Percentiles rank a stretch among this genome's conserved stretches.
Conservation (phyloP, 2,329 filamentous ascomycete species). For the Aspergillus vadensis region DNA sequence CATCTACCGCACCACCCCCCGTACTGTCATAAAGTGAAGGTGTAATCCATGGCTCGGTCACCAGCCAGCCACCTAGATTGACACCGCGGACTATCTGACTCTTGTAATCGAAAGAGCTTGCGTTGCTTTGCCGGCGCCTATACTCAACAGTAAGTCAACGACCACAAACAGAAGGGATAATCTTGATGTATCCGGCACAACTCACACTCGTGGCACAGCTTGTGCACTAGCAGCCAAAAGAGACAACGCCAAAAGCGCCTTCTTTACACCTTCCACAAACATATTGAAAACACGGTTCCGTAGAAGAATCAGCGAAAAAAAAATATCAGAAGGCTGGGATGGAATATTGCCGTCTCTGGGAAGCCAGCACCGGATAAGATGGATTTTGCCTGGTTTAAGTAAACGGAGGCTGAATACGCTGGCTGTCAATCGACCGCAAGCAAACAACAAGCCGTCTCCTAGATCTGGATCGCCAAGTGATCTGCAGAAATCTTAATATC, state of each 20-base stretch:
- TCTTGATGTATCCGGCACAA: constrained; percentile 9
- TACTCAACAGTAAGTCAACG: constrained; percentile 8
- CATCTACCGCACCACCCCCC: constrained; percentile 56
- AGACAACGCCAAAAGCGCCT: constrained; percentile 31
- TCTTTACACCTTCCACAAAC: constrained; percentile 28
- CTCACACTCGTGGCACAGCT: constrained; percentile 30
- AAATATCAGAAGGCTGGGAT: constrained; percentile 25
- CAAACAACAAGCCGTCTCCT: constrained; percentile 15
- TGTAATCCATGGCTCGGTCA: constrained; percentile 66
- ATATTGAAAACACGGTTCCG: constrained; percentile 22
- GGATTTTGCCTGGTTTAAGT: constrained; percentile 36
- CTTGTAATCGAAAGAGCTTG: constrained; percentile 55
- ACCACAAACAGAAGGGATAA: background rate
- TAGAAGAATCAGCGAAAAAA: constrained; percentile 14
- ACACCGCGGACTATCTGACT: constrained; percentile 62
- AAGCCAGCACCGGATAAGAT: constrained; percentile 26
- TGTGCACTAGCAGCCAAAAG: constrained; percentile 27
- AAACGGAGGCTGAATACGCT: constrained; percentile 21
- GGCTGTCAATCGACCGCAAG: constrained; percentile 18
- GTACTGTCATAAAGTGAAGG: constrained; percentile 60
- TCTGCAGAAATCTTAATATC: constrained; percentile 2
- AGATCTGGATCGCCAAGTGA: constrained; percentile 3
- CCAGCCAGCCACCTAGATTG: constrained; percentile 67
- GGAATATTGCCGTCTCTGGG: constrained; percentile 24
- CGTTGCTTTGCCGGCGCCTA: constrained; percentile 29